A percentile compares a stretch with the other conserved stretches of the same genome.
These are phyloP conservation scores for Fusarium aywerte DNA, from an alignment of 2,329 filamentous ascomycete genomes.

Conservation along the genomic window DNA sequence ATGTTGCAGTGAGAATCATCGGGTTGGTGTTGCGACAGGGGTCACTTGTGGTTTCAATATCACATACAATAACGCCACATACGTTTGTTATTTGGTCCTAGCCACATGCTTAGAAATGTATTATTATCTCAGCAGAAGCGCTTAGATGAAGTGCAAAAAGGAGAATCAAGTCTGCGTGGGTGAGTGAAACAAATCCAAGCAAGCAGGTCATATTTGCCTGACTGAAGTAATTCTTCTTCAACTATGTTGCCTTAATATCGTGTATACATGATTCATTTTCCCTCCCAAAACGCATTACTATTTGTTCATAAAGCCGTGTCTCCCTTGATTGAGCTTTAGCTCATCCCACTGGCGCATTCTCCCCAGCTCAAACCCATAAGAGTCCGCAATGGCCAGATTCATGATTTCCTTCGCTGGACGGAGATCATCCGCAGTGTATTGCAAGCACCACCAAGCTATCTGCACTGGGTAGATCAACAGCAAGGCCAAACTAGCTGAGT, in stretches of 20 bases:
- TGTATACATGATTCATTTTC: too few species aligned
- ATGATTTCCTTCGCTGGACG: neutral
- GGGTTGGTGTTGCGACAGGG: neutral
- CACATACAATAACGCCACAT: neutral
- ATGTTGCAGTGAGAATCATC: neutral
- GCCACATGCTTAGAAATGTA: neutral
- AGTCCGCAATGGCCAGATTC: slow-evolving; percentile 21
- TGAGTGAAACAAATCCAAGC: neutral
- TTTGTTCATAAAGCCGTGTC: slow-evolving; percentile 15
- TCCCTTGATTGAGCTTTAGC: neutral
- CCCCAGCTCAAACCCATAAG: slow-evolving; percentile 22
- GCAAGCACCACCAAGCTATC: slow-evolving; percentile 23
- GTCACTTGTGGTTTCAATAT: neutral
- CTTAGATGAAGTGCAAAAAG: neutral
- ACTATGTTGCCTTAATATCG: too few species aligned
- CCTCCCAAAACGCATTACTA: too few species aligned
- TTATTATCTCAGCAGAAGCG: neutral
- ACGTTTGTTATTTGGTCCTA: neutral
- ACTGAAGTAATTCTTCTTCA: too few species aligned
- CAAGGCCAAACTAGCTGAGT: neutral
- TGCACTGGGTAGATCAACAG: slow-evolving; percentile 24
- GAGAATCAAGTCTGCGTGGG: neutral
- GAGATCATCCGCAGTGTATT: neutral
- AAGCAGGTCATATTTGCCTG: too few species aligned
- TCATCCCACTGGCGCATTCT: slow-evolving; percentile 22